Conservation (phyloP, 1,284 basidiomycete species). For the Thecaphora frezii region DNA sequence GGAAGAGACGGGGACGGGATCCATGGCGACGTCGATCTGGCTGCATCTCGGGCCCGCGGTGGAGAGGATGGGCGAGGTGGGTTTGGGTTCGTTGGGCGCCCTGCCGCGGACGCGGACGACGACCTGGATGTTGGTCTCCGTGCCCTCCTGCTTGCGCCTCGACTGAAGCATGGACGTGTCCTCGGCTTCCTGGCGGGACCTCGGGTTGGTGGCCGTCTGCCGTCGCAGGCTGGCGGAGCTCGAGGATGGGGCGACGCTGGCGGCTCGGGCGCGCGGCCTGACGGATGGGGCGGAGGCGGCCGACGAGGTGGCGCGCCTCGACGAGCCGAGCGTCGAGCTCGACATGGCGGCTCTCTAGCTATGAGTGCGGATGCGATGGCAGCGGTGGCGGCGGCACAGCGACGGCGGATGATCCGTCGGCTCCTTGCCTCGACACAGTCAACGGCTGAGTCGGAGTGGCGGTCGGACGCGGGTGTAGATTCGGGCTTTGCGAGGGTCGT, state of each 20-base stretch:
- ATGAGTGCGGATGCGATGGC: no score
- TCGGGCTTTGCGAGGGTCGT: no score
- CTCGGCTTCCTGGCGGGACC: conserved; percentile 1
- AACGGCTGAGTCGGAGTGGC: no score
- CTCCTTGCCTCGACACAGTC: no score
- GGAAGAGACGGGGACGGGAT: conserved; percentile 35
- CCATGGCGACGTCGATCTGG: conserved; percentile 45
- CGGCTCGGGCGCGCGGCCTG: conserved; percentile 28
- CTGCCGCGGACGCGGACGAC: conserved; percentile 51
- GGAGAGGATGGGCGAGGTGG: conserved; percentile 25
- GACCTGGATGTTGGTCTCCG: conserved; percentile 54
- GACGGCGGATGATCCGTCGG: no score
- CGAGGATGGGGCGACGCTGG: conserved; percentile 31
- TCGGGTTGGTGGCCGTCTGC: background rate
- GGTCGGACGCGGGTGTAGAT: no score
- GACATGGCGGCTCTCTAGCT: conserved; percentile 10
- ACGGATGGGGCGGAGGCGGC: conserved; percentile 12
- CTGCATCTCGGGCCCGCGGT: conserved; percentile 47
- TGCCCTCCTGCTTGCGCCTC: conserved; percentile 15
- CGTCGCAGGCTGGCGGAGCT: conserved; percentile 8
- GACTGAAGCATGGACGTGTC: conserved; percentile 1
- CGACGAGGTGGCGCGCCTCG: conserved; percentile 25
- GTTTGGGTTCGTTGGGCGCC: conserved; percentile 30
- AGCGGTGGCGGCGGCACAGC: background rate
- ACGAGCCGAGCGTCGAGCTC: conserved; percentile 13